Evolutionary conservation across 2,329 filamentous ascomycete genomes (phyloP).

Genomic region (Ramularia endophylla): DNA sequence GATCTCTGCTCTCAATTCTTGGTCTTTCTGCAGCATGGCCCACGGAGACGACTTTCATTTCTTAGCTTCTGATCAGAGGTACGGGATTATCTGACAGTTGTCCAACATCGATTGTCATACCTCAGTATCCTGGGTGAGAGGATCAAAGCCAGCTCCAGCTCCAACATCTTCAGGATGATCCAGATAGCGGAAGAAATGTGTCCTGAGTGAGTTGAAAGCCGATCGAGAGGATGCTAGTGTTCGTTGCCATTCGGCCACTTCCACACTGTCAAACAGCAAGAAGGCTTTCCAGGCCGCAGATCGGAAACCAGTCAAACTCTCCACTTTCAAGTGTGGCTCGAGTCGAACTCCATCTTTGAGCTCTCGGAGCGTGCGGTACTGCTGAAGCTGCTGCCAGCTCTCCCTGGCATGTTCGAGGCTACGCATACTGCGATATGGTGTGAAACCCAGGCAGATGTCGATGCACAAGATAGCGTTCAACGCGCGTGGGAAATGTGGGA

Average conservation of each 20-base stretch:
- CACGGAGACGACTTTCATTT: slow-evolving; percentile 69
- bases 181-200: slow-evolving; percentile 74
- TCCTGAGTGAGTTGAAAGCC: slow-evolving; percentile 65
- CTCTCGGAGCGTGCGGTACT: slow-evolving; percentile 23
- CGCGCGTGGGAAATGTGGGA: too few species aligned
- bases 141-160: slow-evolving; percentile 59
- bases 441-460: neutral
- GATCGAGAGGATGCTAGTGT: slow-evolving; percentile 62
- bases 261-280: slow-evolving; percentile 65
- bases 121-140: slow-evolving; percentile 74
- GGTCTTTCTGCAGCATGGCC: slow-evolving; percentile 79
- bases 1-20: slow-evolving; percentile 79
- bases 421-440: slow-evolving; percentile 23
- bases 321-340: slow-evolving; percentile 17
- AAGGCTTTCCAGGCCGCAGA: slow-evolving; percentile 95
- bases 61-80: slow-evolving; percentile 38
- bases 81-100: slow-evolving; percentile 1
- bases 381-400: slow-evolving; percentile 29
- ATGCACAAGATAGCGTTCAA: too few species aligned
- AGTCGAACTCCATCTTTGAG: slow-evolving; percentile 28
- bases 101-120: slow-evolving; percentile 37
- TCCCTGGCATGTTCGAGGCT: slow-evolving; percentile 26
- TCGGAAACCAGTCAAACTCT: slow-evolving; percentile 53
- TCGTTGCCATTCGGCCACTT: slow-evolving; percentile 61
- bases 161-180: slow-evolving; percentile 76